Evolutionary conservation across 805 yeast genomes (phyloP).

Genomic region (Metschnikowia santaceciliae): DNA sequence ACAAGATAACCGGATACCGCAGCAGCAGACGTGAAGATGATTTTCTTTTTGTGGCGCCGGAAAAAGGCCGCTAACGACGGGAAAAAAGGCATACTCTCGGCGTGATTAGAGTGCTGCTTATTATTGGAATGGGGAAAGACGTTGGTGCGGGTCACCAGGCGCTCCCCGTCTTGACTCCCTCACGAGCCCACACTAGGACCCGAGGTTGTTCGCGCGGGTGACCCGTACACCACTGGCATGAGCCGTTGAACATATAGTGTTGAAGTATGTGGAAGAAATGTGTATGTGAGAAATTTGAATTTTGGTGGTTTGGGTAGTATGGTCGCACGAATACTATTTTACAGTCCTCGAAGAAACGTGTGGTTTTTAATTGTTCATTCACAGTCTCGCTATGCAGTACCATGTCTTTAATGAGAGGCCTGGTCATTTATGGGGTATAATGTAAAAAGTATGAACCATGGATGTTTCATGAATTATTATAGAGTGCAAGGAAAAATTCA

Average conservation of each 20-base stretch:
- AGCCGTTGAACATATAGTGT: background rate
- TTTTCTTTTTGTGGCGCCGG: constrained; percentile 37
- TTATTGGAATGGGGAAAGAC: background rate
- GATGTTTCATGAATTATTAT: no score
- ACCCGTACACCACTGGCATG: constrained; percentile 1
- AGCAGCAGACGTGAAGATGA: constrained; percentile 31
- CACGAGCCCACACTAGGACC: background rate
- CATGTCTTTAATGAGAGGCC: no score
- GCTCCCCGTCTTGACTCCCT: constrained; percentile 1
- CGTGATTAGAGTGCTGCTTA: background rate
- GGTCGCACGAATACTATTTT: background rate
- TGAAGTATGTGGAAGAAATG: no score
- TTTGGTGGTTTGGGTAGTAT: no score
- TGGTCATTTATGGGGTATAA: no score
- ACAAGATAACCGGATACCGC: constrained; percentile 35
- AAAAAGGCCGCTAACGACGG: constrained; percentile 38
- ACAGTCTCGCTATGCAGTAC: no score
- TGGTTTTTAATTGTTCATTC: no score
- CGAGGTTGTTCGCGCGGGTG: constrained; percentile 3
- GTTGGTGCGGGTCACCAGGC: constrained; percentile 4
- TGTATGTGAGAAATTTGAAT: background rate
- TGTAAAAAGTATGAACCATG: no score
- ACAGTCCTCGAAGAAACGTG: background rate
- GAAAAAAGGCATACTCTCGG: constrained; percentile 33
- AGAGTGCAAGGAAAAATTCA: no score